Conservation (phyloP, 306 rosid species). For the Luffa acutangula region DNA sequence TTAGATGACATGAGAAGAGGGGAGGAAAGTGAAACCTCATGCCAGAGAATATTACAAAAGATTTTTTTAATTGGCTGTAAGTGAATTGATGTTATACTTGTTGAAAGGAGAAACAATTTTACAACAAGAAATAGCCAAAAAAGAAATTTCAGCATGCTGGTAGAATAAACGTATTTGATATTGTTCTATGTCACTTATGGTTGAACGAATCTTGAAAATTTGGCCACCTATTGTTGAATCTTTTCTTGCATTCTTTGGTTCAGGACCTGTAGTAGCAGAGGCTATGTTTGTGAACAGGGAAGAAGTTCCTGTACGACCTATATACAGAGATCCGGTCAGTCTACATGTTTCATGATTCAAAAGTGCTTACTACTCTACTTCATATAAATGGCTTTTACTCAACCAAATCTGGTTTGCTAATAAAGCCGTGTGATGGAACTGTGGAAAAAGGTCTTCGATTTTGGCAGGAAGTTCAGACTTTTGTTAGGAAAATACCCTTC, state of each 20-base stretch:
- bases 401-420: background rate
- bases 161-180: background rate
- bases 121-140: background rate
- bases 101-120: background rate
- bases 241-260: constrained; percentile 13
- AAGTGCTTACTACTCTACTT: background rate
- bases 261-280: constrained; percentile 94
- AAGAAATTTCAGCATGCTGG: background rate
- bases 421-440: background rate
- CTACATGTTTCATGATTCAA: background rate
- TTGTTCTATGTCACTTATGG: background rate
- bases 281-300: constrained; percentile 92
- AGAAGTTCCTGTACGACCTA: constrained; percentile 86
- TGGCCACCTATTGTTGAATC: background rate
- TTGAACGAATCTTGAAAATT: background rate
- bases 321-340: constrained; percentile 93
- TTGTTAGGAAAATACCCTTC: background rate
- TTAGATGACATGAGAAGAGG: background rate
- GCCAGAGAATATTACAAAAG: background rate
- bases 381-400: background rate
- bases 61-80: background rate
- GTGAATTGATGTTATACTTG: background rate
- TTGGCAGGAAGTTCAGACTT: background rate
- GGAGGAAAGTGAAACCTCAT: background rate
- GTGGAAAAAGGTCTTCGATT: background rate